Conservation (phyloP, 768 basidiomycete species). For the Suillus variegatus region DNA sequence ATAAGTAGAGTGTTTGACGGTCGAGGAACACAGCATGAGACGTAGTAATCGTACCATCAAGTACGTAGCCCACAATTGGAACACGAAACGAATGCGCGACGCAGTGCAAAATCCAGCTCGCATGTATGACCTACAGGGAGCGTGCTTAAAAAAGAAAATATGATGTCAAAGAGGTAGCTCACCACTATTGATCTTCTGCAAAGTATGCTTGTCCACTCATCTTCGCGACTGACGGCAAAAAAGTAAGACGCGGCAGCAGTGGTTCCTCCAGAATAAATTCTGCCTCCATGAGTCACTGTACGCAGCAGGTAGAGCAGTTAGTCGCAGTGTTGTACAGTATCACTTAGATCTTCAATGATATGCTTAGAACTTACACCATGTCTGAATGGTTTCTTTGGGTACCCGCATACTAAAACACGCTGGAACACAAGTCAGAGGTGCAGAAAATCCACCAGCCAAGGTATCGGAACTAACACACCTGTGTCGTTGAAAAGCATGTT, state of each 20-base stretch:
- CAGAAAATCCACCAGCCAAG: not conserved
- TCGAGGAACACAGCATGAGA: not conserved
- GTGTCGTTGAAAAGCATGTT: not conserved
- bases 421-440: constrained; percentile 5
- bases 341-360: not conserved
- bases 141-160: not conserved
- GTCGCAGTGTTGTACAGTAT: not conserved
- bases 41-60: constrained; percentile 26
- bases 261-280: constrained; percentile 13
- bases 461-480: not conserved
- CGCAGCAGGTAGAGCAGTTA: not conserved
- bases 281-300: constrained; percentile 27
- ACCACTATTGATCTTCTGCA: constrained; percentile 31
- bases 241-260: constrained; percentile 27
- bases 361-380: constrained; percentile 23
- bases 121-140: constrained; percentile 29
- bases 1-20: not conserved
- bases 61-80: constrained; percentile 29
- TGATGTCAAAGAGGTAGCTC: constrained; percentile 17
- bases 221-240: constrained; percentile 28
- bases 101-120: constrained; percentile 32
- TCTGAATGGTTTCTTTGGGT: constrained; percentile 19
- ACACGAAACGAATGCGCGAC: constrained; percentile 25
- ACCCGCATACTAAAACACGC: constrained; percentile 32
- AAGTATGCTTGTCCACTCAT: constrained; percentile 28